Conservation (phyloP, 2,329 filamentous ascomycete species). For the Ceratocystiopsis brevicomis region DNA sequence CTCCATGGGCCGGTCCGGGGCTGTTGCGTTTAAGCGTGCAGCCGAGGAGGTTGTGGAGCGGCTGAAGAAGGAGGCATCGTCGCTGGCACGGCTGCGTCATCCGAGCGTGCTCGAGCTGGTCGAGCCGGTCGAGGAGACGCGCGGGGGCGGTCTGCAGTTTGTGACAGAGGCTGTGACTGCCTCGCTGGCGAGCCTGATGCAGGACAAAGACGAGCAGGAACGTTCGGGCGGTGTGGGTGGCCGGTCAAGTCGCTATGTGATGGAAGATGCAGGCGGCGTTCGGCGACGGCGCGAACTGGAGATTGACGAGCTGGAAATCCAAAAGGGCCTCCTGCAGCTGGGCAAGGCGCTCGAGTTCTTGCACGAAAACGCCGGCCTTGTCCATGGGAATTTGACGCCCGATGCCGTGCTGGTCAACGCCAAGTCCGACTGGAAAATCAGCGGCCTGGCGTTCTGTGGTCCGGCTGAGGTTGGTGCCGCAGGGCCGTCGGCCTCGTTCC, state of each 20-base stretch:
- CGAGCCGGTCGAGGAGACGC: constrained; percentile 87
- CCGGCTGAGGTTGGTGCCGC: constrained; percentile 41
- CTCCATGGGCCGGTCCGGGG: constrained; percentile 41
- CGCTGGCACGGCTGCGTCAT: constrained; percentile 71
- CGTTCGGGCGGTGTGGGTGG: constrained; percentile 37
- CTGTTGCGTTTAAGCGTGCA: constrained; percentile 54
- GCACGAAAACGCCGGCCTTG: constrained; percentile 27
- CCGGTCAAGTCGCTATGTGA: constrained; percentile 59
- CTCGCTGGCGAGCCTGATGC: constrained; percentile 63
- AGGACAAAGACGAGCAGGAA: constrained; percentile 82
- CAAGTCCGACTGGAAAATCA: constrained; percentile 98
- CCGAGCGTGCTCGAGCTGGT: constrained; percentile 83
- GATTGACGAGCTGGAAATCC: constrained; percentile 91
- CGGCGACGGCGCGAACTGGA: constrained; percentile 64
- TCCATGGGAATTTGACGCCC: constrained; percentile 87
- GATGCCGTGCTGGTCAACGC: constrained; percentile 87
- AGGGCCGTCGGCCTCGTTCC: constrained; percentile 44
- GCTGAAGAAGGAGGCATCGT: constrained; percentile 78
- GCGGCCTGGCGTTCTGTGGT: constrained; percentile 77
- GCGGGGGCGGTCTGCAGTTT: constrained; percentile 83
- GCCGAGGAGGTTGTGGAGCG: constrained; percentile 83
- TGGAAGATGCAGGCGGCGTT: constrained; percentile 58
- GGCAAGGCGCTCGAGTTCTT: constrained; percentile 13
- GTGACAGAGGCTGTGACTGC: constrained; percentile 82
- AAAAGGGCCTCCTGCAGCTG: constrained; percentile 85